Conservation (phyloP, 1,284 basidiomycete genomes). For the Chondrostereum purpureum region DNA sequence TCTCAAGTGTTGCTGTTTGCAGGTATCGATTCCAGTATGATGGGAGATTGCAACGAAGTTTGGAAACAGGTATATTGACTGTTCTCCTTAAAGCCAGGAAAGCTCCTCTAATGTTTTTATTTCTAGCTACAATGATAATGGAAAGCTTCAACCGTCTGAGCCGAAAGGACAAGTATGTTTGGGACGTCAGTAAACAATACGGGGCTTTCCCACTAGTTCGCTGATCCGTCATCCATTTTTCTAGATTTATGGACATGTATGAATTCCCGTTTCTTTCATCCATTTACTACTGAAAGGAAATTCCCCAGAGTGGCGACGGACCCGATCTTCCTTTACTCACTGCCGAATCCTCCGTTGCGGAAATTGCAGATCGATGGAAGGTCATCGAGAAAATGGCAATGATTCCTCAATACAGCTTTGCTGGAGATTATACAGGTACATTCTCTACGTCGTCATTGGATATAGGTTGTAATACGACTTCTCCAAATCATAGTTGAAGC, state of each 20-base stretch:
- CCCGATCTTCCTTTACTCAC: constrained; percentile 48
- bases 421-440: constrained; percentile 57
- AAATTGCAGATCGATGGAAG: constrained; percentile 55
- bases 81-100: neutral
- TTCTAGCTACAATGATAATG: constrained; percentile 60
- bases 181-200: constrained; percentile 62
- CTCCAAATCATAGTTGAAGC: constrained; percentile 42
- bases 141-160: constrained; percentile 58
- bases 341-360: constrained; percentile 37
- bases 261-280: constrained; percentile 16
- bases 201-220: too few relatives aligned
- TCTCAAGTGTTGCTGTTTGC: constrained; percentile 6
- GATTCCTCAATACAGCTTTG: constrained; percentile 61
- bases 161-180: constrained; percentile 61
- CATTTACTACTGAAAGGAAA: neutral
- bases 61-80: constrained; percentile 48
- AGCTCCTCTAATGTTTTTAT: constrained; percentile 1
- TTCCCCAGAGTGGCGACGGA: constrained; percentile 52
- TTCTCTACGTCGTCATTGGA: constrained; percentile 1
- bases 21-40: constrained; percentile 71
- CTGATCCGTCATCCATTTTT: neutral
- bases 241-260: constrained; percentile 60
- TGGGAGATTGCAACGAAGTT: constrained; percentile 51
- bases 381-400: constrained; percentile 62
- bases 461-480: constrained; percentile 6